phyloP scores from a whole-genome alignment of 352 stramenopile genomes.

The Globisporangium nagaii region DNA sequence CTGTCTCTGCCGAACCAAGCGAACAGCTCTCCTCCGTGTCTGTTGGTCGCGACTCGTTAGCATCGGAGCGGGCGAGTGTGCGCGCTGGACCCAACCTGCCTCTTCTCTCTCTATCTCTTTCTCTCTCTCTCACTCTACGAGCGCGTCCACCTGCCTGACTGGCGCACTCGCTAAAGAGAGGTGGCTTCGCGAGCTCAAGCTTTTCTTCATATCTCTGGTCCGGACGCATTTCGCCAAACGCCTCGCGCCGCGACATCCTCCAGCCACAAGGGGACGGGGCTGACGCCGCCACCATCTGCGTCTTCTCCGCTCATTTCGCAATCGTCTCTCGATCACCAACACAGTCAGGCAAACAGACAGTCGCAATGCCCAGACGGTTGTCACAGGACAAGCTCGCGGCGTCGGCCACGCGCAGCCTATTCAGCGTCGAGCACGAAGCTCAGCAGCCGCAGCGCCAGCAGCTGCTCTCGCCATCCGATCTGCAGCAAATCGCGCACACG shows the following conservation, averaged over 20 bases:
- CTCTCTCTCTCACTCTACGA: no score
- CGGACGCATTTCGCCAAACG: no score
- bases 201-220: neutral
- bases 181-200: neutral
- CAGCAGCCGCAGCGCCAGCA: neutral
- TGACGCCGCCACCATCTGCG: neutral
- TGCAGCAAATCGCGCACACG: neutral
- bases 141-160: no score
- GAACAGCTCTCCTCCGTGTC: no score
- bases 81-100: neutral
- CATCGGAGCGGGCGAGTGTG: neutral
- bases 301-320: neutral
- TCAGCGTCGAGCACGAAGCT: constrained; percentile 5
- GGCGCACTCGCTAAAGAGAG: neutral
- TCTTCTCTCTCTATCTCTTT: neutral
- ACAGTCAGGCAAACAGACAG: neutral
- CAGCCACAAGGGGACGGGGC: neutral
- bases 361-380: neutral
- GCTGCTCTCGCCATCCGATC: neutral
- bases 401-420: neutral
- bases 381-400: neutral
- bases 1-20: no score
- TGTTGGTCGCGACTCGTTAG: no score
- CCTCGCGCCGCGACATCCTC: no score
- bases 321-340: neutral